Evolutionary conservation across 2,329 filamentous ascomycete genomes (phyloP).

Genomic region (Fusarium mangiferae): DNA sequence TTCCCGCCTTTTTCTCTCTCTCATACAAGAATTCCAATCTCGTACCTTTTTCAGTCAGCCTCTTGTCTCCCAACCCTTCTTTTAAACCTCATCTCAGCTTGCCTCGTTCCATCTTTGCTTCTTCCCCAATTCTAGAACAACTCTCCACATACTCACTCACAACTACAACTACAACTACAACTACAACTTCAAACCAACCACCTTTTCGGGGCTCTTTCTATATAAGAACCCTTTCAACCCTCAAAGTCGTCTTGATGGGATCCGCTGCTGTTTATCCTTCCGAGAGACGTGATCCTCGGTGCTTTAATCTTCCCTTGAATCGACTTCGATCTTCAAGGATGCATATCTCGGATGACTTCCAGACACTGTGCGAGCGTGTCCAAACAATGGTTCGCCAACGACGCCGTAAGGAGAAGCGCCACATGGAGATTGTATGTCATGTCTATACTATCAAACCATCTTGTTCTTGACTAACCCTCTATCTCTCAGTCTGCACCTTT

Average conservation of each 20-base stretch:
- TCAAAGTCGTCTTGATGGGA: conserved; percentile 22
- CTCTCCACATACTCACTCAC: not conserved
- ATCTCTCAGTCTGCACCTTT: conserved; percentile 67
- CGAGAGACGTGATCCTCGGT: conserved; percentile 35
- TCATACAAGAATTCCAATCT: conserved; percentile 12
- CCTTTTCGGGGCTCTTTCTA: not conserved
- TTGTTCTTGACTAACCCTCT: conserved; percentile 36
- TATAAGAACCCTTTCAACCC: not conserved
- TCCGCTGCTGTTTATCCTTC: conserved; percentile 7
- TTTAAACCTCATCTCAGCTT: conserved; percentile 6
- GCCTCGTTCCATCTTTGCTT: conserved; percentile 13
- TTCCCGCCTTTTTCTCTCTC: conserved; percentile 8
- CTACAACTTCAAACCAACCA: not conserved
- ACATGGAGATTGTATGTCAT: conserved; percentile 59
- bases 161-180: not conserved
- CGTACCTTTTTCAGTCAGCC: conserved; percentile 11
- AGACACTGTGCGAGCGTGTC: conserved; percentile 56
- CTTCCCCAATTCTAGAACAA: conserved; percentile 12
- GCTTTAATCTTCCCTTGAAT: conserved; percentile 20
- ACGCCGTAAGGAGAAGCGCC: conserved; percentile 54
- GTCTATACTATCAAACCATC: conserved; percentile 24
- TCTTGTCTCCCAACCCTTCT: conserved; percentile 13
- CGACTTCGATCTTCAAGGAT: conserved; percentile 39
- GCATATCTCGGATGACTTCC: conserved; percentile 56
- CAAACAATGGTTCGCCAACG: conserved; percentile 55